A percentile compares a stretch with the other conserved stretches of the same genome.
These are phyloP conservation scores for Penicillium sp. DNA, from an alignment of 2,329 filamentous ascomycete species.

Conservation along the genomic window DNA sequence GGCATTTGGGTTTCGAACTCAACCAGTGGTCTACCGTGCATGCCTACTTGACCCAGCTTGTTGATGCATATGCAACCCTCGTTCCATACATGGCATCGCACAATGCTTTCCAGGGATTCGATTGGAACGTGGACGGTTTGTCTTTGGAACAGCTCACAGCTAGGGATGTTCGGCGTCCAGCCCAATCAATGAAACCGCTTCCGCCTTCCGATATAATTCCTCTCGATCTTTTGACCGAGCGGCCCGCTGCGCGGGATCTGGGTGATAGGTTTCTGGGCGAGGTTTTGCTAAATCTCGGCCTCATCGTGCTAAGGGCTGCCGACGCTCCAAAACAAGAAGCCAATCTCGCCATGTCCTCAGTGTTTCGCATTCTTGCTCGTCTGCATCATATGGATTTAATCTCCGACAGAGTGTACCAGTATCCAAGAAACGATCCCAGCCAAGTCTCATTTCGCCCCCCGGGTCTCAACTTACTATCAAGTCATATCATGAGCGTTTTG, in stretches of 20 bases:
- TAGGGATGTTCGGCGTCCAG: slow-evolving; percentile 1
- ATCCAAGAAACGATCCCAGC: slow-evolving; percentile 33
- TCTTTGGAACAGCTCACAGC: slow-evolving; percentile 40
- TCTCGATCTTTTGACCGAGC: slow-evolving; percentile 31
- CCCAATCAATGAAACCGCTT: slow-evolving; percentile 8
- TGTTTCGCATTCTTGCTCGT: slow-evolving; percentile 50
- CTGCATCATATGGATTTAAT: slow-evolving; percentile 51
- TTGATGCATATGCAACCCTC: slow-evolving; percentile 42
- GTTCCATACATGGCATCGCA: slow-evolving; percentile 21
- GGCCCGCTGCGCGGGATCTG: slow-evolving; percentile 31
- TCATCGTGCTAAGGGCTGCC: slow-evolving; percentile 48
- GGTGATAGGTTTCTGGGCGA: slow-evolving; percentile 39
- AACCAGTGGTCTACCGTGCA: slow-evolving; percentile 48
- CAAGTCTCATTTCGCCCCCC: slow-evolving; percentile 46
- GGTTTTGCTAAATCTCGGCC: slow-evolving; percentile 45
- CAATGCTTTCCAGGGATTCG: slow-evolving; percentile 12
- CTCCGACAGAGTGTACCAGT: slow-evolving; percentile 50
- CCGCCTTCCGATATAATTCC: slow-evolving; percentile 13
- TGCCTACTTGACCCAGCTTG: slow-evolving; percentile 42
- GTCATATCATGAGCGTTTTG: slow-evolving; percentile 51
- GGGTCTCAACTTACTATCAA: slow-evolving; percentile 48
- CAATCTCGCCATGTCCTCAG: slow-evolving; percentile 48
- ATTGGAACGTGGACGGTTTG: slow-evolving; percentile 22
- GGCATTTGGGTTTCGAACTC: slow-evolving; percentile 44
- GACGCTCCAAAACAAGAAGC: slow-evolving; percentile 40